Evolutionary conservation across 768 basidiomycete species (phyloP).

Genomic region (Collybia sordida): DNA sequence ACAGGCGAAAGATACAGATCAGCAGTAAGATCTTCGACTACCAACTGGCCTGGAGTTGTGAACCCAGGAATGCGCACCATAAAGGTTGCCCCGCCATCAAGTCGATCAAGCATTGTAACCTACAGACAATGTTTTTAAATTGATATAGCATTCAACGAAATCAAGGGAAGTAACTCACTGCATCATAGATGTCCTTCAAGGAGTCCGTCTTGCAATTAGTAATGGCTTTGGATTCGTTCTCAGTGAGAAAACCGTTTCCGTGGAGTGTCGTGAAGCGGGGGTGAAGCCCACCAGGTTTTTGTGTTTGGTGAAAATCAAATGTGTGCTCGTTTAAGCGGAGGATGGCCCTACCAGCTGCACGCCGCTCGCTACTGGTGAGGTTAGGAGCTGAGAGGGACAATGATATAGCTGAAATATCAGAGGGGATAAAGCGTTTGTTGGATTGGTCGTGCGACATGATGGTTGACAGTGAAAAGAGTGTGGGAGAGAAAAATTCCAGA

Average conservation of each 20-base stretch:
- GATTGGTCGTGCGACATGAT: not conserved
- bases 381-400: not conserved
- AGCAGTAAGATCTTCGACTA: slow-evolving; percentile 3
- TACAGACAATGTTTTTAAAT: not conserved
- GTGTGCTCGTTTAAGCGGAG: not conserved
- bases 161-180: too few species aligned
- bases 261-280: slow-evolving; percentile 1
- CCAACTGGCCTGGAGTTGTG: not conserved
- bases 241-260: not conserved
- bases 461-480: not conserved
- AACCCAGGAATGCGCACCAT: slow-evolving; percentile 5
- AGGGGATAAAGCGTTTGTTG: not conserved
- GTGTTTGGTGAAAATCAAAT: not conserved
- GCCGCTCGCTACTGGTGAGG: not conserved
- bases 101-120: slow-evolving; percentile 9
- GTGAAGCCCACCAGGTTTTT: slow-evolving; percentile 5
- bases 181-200: slow-evolving; percentile 4
- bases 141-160: not conserved
- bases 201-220: not conserved
- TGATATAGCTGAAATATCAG: not conserved
- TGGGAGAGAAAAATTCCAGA: not conserved
- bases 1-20: slow-evolving; percentile 7
- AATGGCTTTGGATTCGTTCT: not conserved
- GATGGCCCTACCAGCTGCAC: not conserved
- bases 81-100: slow-evolving; percentile 10